phyloP scores from a whole-genome alignment of 1,284 basidiomycete species.

The Inonotus obliquus region DNA sequence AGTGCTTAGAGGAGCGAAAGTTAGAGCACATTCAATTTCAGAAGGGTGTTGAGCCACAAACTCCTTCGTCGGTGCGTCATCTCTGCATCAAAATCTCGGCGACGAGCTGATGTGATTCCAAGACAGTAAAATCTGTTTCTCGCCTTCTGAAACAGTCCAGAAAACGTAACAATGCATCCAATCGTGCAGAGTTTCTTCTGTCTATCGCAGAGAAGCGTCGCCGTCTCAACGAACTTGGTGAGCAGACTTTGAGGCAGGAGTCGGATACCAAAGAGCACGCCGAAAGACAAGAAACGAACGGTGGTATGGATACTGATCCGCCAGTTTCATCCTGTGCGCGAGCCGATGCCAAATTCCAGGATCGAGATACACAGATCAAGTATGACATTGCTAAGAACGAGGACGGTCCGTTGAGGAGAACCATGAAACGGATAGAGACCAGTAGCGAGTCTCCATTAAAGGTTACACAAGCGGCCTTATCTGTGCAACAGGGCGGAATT shows the following conservation, averaged over 20 bases:
- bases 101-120: background rate
- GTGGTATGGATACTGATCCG: background rate
- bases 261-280: background rate
- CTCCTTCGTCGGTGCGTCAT: constrained; percentile 48
- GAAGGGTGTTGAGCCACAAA: constrained; percentile 39
- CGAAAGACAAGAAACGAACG: background rate
- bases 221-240: constrained; percentile 25
- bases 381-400: constrained; percentile 79
- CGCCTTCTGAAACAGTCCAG: constrained; percentile 62
- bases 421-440: constrained; percentile 29
- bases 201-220: constrained; percentile 51
- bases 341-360: constrained; percentile 60
- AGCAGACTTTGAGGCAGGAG: background rate
- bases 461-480: constrained; percentile 5
- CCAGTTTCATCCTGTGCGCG: constrained; percentile 56
- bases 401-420: constrained; percentile 66
- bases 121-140: constrained; percentile 70
- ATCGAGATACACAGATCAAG: constrained; percentile 73
- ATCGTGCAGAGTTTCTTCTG: constrained; percentile 65
- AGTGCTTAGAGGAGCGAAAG: constrained; percentile 56
- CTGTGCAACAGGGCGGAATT: constrained; percentile 8
- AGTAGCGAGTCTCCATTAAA: constrained; percentile 20
- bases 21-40: constrained; percentile 51
- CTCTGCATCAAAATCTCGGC: background rate
- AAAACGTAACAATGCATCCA: constrained; percentile 66